Base-by-base conservation (phyloP, 2,329 filamentous ascomycete genomes). In the Coniochaeta sp. region DNA sequence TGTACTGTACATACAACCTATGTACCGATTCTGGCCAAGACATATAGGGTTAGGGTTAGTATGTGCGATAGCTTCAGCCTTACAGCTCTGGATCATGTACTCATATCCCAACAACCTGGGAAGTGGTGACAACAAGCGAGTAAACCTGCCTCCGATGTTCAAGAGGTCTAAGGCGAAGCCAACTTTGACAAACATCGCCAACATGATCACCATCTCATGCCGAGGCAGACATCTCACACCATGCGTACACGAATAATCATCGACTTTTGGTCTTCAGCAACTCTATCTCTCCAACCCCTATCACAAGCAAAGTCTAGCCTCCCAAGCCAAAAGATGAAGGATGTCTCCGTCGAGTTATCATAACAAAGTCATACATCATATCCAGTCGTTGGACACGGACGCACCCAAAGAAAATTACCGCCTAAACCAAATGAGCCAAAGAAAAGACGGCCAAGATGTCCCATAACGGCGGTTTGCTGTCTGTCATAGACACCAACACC, bases 291-390 rank as follows among this genome's bases (percentile, higher is more conserved):
- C 24, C n/a, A 30, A 52, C 47, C 30, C 47, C 47, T 8, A 52
- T 30, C 26, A 17, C 14, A 52, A 52, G 9, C 7, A 52, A 52
- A 28, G 24, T 52, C 47, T 52, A 52, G 3, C 47, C 47, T 30
- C 22, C 47, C 47, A n/a, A 47, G 14, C 24, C 47, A 17, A 52
- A 52, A 52, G 19, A 26, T 30, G 24, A 22, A 52, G 6, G 3
- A 52, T 52, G 47, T 47, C 42, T 47, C 42, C 22, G 22, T 52
- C 47, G 47, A 52, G 47, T 30, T 24, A 52, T 52, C n/a, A 26
- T 24, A 52, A 52, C 47, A 52, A 52, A 52, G 47, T 52, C 47
- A 30, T 52, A 52, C 47, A 52, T 52, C 47, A 52, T 52, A 52
- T 52, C 47, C 47, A 52, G 24, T 30, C 24, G n/a, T 17, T 52